Conservation (phyloP, 192 early-diverging fungal species). For the Coemansia sp. region DNA sequence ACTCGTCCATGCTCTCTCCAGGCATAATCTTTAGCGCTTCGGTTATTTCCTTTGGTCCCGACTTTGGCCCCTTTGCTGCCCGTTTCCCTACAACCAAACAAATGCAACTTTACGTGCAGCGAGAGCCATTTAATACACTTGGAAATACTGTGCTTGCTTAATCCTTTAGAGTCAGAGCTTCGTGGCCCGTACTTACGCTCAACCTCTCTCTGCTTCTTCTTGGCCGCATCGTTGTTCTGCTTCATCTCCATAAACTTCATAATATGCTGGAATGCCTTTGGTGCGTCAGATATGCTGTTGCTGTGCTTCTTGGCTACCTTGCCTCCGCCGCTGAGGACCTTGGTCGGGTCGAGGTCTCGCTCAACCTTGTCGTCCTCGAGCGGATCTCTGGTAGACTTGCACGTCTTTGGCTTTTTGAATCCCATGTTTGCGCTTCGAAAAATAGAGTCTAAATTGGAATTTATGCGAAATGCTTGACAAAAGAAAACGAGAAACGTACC, state of each 20-base stretch:
- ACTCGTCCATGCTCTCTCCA: conserved; percentile 35
- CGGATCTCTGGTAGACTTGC: conserved; percentile 7
- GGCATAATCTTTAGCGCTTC: conserved; percentile 32
- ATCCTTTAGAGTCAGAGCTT: background rate
- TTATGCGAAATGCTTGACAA: too few species aligned
- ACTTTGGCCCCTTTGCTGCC: background rate
- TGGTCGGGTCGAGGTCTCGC: conserved; percentile 38
- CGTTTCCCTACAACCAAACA: background rate
- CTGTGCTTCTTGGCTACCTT: conserved; percentile 21
- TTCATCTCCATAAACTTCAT: conserved; percentile 37
- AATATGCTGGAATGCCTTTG: conserved; percentile 36
- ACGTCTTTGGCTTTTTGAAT: conserved; percentile 42
- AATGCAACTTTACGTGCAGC: too few species aligned
- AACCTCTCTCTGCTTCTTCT: conserved; percentile 6
- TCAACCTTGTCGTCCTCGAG: conserved; percentile 18
- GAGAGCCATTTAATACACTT: background rate
- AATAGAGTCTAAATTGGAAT: background rate
- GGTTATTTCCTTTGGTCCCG: conserved; percentile 12
- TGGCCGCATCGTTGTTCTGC: conserved; percentile 17
- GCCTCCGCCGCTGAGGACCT: conserved; percentile 31
- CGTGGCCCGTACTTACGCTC: background rate
- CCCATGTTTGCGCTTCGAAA: conserved; percentile 17
- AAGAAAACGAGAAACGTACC: background rate
- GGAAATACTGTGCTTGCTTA: background rate
- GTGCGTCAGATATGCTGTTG: conserved; percentile 23